Percentiles rank a stretch among this genome's conserved stretches.
These are phyloP conservation scores for Salisapilia sapeloensis DNA, from an alignment of 352 stramenopile species.

Conservation along the genomic window DNA sequence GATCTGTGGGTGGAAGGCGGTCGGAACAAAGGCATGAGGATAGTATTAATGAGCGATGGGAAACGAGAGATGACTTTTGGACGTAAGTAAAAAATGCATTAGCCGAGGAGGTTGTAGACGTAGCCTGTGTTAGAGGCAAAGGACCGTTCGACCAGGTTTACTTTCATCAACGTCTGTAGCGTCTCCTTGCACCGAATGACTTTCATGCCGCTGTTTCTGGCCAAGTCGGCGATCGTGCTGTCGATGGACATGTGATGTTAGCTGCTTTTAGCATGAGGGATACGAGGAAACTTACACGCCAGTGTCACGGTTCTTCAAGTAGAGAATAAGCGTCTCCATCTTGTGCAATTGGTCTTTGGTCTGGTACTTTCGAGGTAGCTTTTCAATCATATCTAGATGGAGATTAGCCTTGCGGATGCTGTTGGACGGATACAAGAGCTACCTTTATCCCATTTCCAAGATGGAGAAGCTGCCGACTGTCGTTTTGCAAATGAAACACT, in stretches of 20 bases:
- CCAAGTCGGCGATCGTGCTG: slow-evolving; percentile 68
- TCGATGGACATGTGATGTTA: neutral
- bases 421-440: no score
- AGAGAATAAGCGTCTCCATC: slow-evolving; percentile 72
- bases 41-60: slow-evolving; percentile 45
- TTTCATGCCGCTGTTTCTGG: slow-evolving; percentile 55
- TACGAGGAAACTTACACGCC: slow-evolving; percentile 38
- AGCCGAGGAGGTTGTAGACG: neutral
- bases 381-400: slow-evolving; percentile 55
- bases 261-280: neutral
- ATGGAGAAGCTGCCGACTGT: no score
- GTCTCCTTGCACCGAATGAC: slow-evolving; percentile 82
- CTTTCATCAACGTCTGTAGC: slow-evolving; percentile 74
- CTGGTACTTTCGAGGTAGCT: slow-evolving; percentile 77
- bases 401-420: neutral
- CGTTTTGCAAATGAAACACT: neutral
- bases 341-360: slow-evolving; percentile 62
- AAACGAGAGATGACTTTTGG: slow-evolving; percentile 53
- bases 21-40: slow-evolving; percentile 42
- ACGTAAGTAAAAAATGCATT: slow-evolving; percentile 17
- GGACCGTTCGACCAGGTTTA: slow-evolving; percentile 59
- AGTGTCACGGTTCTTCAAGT: slow-evolving; percentile 65
- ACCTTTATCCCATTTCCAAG: slow-evolving; percentile 74
- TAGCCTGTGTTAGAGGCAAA: slow-evolving; percentile 59
- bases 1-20: slow-evolving; percentile 20